phyloP scores from a whole-genome alignment of 108 stramenopile species.

The Cylindrotheca closterium region DNA sequence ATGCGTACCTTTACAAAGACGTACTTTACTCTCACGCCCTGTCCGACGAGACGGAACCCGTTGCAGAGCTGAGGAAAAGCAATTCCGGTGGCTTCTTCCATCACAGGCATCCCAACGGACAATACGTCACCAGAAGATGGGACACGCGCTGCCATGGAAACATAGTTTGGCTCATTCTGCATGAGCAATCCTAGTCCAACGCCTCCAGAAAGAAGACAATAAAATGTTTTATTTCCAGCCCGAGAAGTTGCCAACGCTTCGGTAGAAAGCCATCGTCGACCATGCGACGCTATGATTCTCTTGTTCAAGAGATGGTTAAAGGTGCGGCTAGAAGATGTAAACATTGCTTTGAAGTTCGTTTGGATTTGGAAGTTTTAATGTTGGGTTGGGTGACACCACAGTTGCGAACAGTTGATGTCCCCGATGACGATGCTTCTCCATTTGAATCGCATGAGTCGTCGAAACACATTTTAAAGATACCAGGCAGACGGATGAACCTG shows the following conservation, averaged over 20 bases:
- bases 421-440: no score
- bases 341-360: no score
- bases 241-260: background rate
- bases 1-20: slow-evolving; percentile 90
- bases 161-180: slow-evolving; percentile 2
- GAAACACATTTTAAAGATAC: no score
- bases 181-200: background rate
- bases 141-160: slow-evolving; percentile 12
- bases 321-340: no score
- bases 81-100: slow-evolving; percentile 78
- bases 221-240: background rate
- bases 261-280: background rate
- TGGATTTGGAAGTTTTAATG: no score
- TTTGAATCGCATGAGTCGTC: no score
- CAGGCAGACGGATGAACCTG: no score
- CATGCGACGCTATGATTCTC: no score
- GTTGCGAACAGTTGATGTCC: no score
- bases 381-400: no score
- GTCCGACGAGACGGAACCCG: slow-evolving; percentile 70
- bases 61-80: slow-evolving; percentile 77
- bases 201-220: background rate
- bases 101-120: slow-evolving; percentile 52
- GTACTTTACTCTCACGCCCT: slow-evolving; percentile 85
- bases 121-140: slow-evolving; percentile 58
- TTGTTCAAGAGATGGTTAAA: no score